phyloP scores from a whole-genome alignment of 768 basidiomycete genomes.

The Hericium erinaceus region DNA sequence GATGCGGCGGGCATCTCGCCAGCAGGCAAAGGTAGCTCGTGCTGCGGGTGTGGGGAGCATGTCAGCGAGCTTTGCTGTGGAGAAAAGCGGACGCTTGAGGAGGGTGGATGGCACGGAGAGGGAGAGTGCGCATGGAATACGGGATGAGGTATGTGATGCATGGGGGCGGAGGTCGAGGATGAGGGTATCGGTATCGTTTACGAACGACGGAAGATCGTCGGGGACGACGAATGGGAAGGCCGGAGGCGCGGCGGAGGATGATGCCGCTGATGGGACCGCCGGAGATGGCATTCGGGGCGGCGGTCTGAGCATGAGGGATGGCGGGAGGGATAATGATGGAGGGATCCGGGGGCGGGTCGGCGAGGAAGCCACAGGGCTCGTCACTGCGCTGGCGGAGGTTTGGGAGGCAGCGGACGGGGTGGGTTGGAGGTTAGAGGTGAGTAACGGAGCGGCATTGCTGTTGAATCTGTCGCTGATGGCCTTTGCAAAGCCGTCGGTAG shows the following conservation, averaged over 20 bases:
- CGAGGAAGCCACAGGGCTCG: constrained; percentile 22
- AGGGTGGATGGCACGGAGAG: constrained; percentile 92
- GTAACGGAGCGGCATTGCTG: constrained; percentile 10
- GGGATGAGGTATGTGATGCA: constrained; percentile 56
- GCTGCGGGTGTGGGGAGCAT: constrained; percentile 67
- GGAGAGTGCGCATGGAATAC: constrained; percentile 64
- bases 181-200: constrained; percentile 36
- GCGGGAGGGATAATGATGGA: constrained; percentile 1
- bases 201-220: constrained; percentile 20
- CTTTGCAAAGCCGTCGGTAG: constrained; percentile 40
- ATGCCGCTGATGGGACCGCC: constrained; percentile 2
- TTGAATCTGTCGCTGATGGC: constrained; percentile 42
- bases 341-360: constrained; percentile 5
- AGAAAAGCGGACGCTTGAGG: constrained; percentile 83
- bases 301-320: constrained; percentile 6
- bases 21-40: constrained; percentile 49
- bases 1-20: constrained; percentile 52
- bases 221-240: constrained; percentile 19
- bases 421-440: constrained; percentile 2
- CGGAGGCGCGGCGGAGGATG: constrained; percentile 6
- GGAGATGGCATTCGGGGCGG: not conserved
- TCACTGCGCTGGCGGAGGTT: constrained; percentile 17
- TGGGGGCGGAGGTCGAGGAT: constrained; percentile 87
- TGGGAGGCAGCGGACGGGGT: constrained; percentile 20
- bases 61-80: constrained; percentile 61